Evolutionary conservation across 1,284 basidiomycete species (phyloP).

Genomic region (Sparassis latifolia): DNA sequence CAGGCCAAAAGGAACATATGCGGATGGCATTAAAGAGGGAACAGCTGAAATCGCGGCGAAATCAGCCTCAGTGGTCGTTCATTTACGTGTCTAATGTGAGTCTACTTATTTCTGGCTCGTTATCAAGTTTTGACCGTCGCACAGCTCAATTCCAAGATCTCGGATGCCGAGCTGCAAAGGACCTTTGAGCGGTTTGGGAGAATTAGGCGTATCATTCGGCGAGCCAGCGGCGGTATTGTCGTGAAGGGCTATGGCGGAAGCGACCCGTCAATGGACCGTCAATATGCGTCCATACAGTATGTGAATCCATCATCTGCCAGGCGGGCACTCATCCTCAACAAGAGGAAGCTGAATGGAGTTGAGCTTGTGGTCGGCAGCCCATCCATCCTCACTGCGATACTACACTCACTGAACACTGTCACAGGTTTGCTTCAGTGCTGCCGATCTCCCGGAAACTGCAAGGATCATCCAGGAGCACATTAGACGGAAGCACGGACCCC

Average conservation of each 20-base stretch:
- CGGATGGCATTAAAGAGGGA: slow-evolving; percentile 1
- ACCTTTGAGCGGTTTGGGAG: slow-evolving; percentile 39
- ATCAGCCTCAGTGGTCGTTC: slow-evolving; percentile 20
- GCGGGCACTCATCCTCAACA: slow-evolving; percentile 37
- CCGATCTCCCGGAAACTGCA: slow-evolving; percentile 46
- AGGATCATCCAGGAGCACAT: slow-evolving; percentile 30
- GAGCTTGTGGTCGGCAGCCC: slow-evolving; percentile 36
- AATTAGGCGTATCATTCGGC: slow-evolving; percentile 36
- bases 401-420: slow-evolving; percentile 10
- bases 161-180: slow-evolving; percentile 28
- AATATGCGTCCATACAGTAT: slow-evolving; percentile 49
- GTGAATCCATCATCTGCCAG: slow-evolving; percentile 25
- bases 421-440: slow-evolving; percentile 33
- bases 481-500: slow-evolving; percentile 3
- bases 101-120: background rate
- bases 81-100: slow-evolving; percentile 60
- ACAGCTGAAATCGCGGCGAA: background rate
- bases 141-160: slow-evolving; percentile 29
- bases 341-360: slow-evolving; percentile 29
- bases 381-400: slow-evolving; percentile 24
- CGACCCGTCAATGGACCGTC: slow-evolving; percentile 28
- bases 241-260: background rate
- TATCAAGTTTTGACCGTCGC: background rate
- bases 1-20: slow-evolving; percentile 13
- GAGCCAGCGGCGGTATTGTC: slow-evolving; percentile 36